Percentiles rank a stretch among this genome's conserved stretches.
phyloP scores from a whole-genome alignment of 352 stramenopile species.

The Pythium plurisporium region DNA sequence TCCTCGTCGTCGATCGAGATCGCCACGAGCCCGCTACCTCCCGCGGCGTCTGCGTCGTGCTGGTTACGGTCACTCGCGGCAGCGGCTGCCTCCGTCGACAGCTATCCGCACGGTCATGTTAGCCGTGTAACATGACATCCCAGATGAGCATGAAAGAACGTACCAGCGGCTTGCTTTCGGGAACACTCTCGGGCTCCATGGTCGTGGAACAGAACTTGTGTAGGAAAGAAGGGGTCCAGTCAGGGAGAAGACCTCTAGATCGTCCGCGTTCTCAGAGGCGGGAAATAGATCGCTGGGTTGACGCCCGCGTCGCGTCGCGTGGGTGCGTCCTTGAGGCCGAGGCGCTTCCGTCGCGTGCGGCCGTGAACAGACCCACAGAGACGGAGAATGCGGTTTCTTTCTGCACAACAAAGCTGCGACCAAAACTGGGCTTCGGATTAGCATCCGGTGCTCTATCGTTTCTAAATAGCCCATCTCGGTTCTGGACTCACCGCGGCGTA shows the following conservation, averaged over 20 bases:
- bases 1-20: conserved; percentile 58
- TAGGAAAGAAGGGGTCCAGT: no score
- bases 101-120: conserved; percentile 22
- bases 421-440: no score
- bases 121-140: no score
- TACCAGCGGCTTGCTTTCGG: conserved; percentile 64
- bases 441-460: conserved; percentile 3
- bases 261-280: neutral
- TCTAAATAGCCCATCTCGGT: conserved; percentile 1
- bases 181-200: conserved; percentile 63
- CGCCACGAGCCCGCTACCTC: conserved; percentile 30
- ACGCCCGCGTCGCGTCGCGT: no score
- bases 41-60: conserved; percentile 3
- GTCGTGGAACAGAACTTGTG: conserved; percentile 23
- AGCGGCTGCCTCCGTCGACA: conserved; percentile 17
- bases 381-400: conserved; percentile 1
- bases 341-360: no score
- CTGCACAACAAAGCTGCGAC: conserved; percentile 7
- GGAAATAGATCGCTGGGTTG: no score
- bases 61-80: conserved; percentile 2
- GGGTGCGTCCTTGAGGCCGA: no score
- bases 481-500: conserved; percentile 1
- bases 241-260: no score
- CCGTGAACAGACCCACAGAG: neutral
- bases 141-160: no score